phyloP scores from a whole-genome alignment of 495 filamentous ascomycete genomes.

The Echria macrotheca region DNA sequence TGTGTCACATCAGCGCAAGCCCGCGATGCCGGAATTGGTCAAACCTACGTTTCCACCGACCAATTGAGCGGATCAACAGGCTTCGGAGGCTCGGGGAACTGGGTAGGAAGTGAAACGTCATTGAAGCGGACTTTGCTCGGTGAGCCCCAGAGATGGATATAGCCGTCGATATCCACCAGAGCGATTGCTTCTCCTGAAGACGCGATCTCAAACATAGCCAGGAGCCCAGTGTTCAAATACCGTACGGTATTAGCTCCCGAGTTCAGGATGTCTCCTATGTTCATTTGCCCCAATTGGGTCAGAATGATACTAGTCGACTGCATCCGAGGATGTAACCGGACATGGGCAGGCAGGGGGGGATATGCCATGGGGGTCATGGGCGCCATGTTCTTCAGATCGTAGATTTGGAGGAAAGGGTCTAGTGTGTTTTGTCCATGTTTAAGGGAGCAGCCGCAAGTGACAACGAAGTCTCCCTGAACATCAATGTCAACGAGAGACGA shows the following conservation, averaged over 20 bases:
- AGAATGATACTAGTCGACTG: slow-evolving; percentile 87
- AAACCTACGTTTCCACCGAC: slow-evolving; percentile 62
- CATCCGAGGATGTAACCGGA: slow-evolving; percentile 91
- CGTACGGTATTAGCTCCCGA: slow-evolving; percentile 82
- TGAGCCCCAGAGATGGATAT: slow-evolving; percentile 87
- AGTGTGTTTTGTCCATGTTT: slow-evolving; percentile 51
- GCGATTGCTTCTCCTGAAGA: slow-evolving; percentile 85
- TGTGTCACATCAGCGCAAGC: slow-evolving; percentile 28
- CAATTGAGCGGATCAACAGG: no score
- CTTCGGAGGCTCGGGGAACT: no score
- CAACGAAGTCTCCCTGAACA: slow-evolving; percentile 80
- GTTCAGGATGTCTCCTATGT: slow-evolving; percentile 93
- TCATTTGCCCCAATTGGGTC: slow-evolving; percentile 84
- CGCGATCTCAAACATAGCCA: slow-evolving; percentile 76
- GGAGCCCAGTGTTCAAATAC: slow-evolving; percentile 68
- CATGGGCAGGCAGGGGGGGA: slow-evolving; percentile 83
- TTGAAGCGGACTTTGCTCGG: slow-evolving; percentile 84
- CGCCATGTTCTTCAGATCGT: slow-evolving; percentile 79
- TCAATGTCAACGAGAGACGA: slow-evolving; percentile 92
- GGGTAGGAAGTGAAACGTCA: no score
- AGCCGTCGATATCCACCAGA: slow-evolving; percentile 70
- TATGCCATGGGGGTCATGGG: slow-evolving; percentile 88
- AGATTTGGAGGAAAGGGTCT: slow-evolving; percentile 89
- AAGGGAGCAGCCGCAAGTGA: slow-evolving; percentile 90
- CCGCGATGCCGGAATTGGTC: neutral